Percentiles rank a stretch among this genome's conserved stretches.
Evolutionary conservation across 169 alveolate species (phyloP).

Genomic region (Cryptosporidium viatorum): DNA sequence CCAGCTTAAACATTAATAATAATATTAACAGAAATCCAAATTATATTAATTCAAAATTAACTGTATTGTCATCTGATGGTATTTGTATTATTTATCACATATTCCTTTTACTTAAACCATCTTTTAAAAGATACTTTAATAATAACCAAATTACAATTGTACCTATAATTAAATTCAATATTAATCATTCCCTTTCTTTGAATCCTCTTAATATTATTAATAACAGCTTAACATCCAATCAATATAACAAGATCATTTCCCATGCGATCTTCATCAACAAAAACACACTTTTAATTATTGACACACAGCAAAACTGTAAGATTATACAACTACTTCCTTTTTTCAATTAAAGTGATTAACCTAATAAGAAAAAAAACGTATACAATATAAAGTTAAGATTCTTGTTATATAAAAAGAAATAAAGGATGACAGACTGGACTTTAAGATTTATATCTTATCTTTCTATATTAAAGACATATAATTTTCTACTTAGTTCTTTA

Average conservation of each 20-base stretch:
- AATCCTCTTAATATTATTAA: conserved; percentile 59
- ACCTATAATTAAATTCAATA: conserved; percentile 17
- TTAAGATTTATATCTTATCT: no score
- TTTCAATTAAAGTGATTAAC: neutral
- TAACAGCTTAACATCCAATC: conserved; percentile 24
- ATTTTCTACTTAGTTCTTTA: neutral
- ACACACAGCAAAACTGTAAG: conserved; percentile 34
- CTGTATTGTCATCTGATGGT: conserved; percentile 53
- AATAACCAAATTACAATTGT: neutral
- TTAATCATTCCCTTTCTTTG: neutral
- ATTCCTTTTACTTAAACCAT: neutral
- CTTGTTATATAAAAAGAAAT: neutral
- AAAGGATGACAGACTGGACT: neutral
- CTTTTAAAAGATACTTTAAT: neutral
- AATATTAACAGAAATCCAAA: neutral
- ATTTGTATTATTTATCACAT: conserved; percentile 12
- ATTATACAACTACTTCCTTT: conserved; percentile 27
- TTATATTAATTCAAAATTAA: conserved; percentile 29
- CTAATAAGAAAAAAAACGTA: no score
- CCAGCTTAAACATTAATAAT: neutral
- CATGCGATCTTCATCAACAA: conserved; percentile 8
- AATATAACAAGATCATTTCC: neutral
- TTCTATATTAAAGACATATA: neutral
- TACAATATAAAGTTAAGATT: no score
- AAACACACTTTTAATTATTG: conserved; percentile 37